Percentiles rank a stretch among this genome's conserved stretches.
Evolutionary conservation across 73 alveolate species (phyloP).

Genomic region (Blepharisma japonicum): DNA sequence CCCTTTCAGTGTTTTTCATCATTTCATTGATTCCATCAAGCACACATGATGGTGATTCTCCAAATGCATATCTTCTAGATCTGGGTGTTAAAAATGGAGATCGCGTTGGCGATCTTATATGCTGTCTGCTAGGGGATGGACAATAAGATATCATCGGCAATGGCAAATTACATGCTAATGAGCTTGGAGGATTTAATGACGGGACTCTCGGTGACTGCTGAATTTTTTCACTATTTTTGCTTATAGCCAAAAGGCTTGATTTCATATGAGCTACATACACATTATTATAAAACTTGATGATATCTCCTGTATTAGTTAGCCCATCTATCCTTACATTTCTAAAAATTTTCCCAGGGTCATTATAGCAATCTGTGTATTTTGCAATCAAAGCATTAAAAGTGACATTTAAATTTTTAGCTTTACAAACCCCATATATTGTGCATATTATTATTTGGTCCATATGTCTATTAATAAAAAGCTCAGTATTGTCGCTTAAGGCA

Average conservation of each 20-base stretch:
- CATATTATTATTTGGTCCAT: constrained; percentile 63
- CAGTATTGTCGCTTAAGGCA: constrained; percentile 45
- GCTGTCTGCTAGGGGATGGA: background rate
- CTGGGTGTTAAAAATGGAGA: constrained; percentile 26
- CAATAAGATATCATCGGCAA: constrained; percentile 32
- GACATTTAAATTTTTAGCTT: constrained; percentile 19
- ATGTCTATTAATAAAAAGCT: constrained; percentile 48
- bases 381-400: constrained; percentile 1
- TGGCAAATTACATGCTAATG: constrained; percentile 50
- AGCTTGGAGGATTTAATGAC: constrained; percentile 55
- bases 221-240: too few species aligned
- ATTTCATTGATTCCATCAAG: constrained; percentile 14
- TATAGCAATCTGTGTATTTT: constrained; percentile 16
- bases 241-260: constrained; percentile 26
- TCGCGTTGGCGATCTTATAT: background rate
- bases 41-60: constrained; percentile 22
- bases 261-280: constrained; percentile 54
- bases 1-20: constrained; percentile 16
- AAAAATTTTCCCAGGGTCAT: constrained; percentile 20
- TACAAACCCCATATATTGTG: constrained; percentile 66
- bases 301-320: constrained; percentile 32
- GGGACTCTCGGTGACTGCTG: constrained; percentile 39
- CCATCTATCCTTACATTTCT: constrained; percentile 35
- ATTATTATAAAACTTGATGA: constrained; percentile 56
- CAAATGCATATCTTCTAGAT: constrained; percentile 25